Base-by-base conservation (phyloP, 176 grass and related monocot species). In the Carex cristatella region DNA sequence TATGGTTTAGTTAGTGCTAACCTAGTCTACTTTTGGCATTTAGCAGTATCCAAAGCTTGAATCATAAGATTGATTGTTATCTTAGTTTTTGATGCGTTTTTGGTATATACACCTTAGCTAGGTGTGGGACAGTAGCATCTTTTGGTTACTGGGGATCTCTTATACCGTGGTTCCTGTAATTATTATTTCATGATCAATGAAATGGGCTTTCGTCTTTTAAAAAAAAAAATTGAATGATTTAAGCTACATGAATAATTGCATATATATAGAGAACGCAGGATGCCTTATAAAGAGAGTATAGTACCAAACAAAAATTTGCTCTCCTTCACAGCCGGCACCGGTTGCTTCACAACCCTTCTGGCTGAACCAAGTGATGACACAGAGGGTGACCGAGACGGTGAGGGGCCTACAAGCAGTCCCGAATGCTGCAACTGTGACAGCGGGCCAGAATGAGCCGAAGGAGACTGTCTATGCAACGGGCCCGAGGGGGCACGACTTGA, bases 391-490 rank as follows among this genome's bases (percentile, higher is more conserved):
- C 73, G 85, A 23, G 80, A 78, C 7, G 90, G 86, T 44, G 83
- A 91, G 4, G 92, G 92, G 0, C 95, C 91, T 12, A 94, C 86
- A 81, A 98, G 87, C n/a, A 98, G 86, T 27, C 86, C 95, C 13
- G 95, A 78, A 73, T 88, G 70, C 4, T 89, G 64, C 82, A 98
- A 89, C 86, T 91, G 92, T 6, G 92, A 80, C 14, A 97, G 89
- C 35, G 91, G 90, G 0, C 94, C 94, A n/a, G 92, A 92, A 60
- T 83, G 63, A 18, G n/a, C 2, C 5, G 94, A 89, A 7, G 92
- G 91, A 14, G 81, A 49, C 1, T 87, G 85, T 10, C 89, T 66
- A 1, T 75, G 84, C 38, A 91, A 61, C 55, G 81, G 87, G n/a
- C 90, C 90, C 3, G 92, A 97, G 46, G 35, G 84, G 58, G 42